Base-by-base conservation (phyloP, 2,329 filamentous ascomycete genomes). In the Raffaelea deltoideospora region DNA sequence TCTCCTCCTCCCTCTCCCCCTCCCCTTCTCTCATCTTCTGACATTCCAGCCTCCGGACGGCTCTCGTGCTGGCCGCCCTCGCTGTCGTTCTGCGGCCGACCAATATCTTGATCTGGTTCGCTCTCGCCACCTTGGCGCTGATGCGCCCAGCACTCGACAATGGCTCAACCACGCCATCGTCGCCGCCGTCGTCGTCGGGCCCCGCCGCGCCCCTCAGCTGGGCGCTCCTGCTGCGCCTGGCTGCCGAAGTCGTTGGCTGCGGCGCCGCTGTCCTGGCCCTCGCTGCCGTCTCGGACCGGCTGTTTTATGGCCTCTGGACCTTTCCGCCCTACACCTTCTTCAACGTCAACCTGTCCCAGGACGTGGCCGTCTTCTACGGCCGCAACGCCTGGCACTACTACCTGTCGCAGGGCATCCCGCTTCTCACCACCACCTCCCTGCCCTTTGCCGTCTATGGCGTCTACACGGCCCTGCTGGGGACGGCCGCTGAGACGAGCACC, bases 321-420 rank as follows among this genome's bases (percentile, higher is more conserved):
- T 83, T 98, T 39, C 90, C 90, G 5, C 81, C 87, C 0, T 71
- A 88, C 43, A 78, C 79, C 38, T 96, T 86, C 60, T 67, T 96
- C 40, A 73, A 88, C 52, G 88, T 95, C 65, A 98, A 98, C 59
- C 67, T 98, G 38, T 73, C 78, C 17, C 80, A 92, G 54, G 82
- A 81, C 8, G 67, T 98, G 6, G 85, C 90, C 20, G 73, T 88
- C 33, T 96, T 96, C 57, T 98, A 98, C 53, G 90, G 90, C 18
- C 72, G 65, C 33, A 96, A 93, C 57, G 76, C 84, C 43, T 79
- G 79, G 69, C 86, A 95, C 56, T 98, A 96, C 60, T 98, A 95
- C 55, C 58, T 93, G 22, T 79, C 82, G 0, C 87, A 98, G 58
- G 90, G 86, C 5, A 67, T 94, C 20, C 88, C 90, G 2, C 68